Evolutionary conservation across 306 rosid genomes (phyloP).

Genomic region (Trichosanthes cucumerina): DNA sequence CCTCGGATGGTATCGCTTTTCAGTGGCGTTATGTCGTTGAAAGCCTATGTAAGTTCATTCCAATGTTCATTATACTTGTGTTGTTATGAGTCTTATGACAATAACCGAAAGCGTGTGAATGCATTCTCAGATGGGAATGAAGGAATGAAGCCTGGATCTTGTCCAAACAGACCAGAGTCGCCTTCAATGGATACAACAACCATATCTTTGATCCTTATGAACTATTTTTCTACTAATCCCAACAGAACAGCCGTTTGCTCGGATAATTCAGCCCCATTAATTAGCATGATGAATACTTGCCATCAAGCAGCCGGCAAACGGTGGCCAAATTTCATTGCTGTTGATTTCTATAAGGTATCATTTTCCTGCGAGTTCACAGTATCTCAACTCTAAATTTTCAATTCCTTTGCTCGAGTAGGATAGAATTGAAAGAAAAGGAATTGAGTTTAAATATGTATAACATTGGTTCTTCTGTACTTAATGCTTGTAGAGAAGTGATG

Average conservation of each 20-base stretch:
- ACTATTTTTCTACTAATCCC: conserved; percentile 54
- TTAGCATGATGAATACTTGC: conserved; percentile 48
- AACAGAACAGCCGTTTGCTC: conserved; percentile 45
- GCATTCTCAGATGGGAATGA: conserved; percentile 61
- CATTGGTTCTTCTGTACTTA: neutral
- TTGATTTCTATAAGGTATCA: conserved; percentile 73
- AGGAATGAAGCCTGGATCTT: conserved; percentile 58
- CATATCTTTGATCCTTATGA: conserved; percentile 50
- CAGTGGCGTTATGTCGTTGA: conserved; percentile 80
- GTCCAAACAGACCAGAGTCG: conserved; percentile 73
- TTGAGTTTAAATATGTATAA: neutral
- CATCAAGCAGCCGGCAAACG: conserved; percentile 51
- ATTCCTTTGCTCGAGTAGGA: neutral
- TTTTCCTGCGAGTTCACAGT: neutral
- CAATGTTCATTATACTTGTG: neutral
- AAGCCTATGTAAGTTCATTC: conserved; percentile 59
- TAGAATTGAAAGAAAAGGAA: neutral
- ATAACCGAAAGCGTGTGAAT: conserved; percentile 1
- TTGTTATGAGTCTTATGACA: neutral
- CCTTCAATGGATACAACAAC: conserved; percentile 49
- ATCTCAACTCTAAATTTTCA: neutral
- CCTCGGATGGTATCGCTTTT: conserved; percentile 73
- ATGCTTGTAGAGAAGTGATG: conserved; percentile 72
- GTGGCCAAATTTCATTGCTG: conserved; percentile 93
- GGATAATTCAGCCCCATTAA: conserved; percentile 67